Evolutionary conservation across 1,284 basidiomycete species (phyloP).

Genomic region (Gymnopus androsaceus): DNA sequence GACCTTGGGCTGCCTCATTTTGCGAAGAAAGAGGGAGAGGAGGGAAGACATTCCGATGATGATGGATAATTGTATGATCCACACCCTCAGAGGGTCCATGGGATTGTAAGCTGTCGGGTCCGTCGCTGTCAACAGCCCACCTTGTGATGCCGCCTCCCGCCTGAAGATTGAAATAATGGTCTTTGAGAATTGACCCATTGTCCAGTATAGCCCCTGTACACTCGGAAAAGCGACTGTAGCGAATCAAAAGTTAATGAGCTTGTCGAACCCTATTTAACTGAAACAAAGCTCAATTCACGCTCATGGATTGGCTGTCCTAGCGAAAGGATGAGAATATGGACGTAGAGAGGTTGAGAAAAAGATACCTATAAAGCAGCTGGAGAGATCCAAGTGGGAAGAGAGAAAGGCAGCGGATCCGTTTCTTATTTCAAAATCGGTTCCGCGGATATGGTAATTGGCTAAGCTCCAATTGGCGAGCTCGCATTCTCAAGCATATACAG

Average conservation of each 20-base stretch:
- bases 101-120: conserved; percentile 70
- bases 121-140: conserved; percentile 70
- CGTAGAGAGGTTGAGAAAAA: conserved; percentile 2
- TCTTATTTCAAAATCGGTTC: too few relatives aligned
- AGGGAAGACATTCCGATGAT: conserved; percentile 83
- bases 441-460: too few relatives aligned
- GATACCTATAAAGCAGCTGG: not conserved
- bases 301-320: not conserved
- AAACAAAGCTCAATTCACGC: too few relatives aligned
- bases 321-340: not conserved
- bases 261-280: too few relatives aligned
- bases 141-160: conserved; percentile 50
- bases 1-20: conserved; percentile 80
- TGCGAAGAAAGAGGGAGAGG: conserved; percentile 69
- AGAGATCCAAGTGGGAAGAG: not conserved
- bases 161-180: conserved; percentile 38
- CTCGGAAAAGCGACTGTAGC: too few relatives aligned
- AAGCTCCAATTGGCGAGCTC: too few relatives aligned
- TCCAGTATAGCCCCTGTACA: too few relatives aligned
- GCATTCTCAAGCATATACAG: too few relatives aligned
- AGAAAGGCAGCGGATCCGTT: not conserved
- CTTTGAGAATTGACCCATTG: conserved; percentile 38
- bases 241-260: not conserved
- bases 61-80: conserved; percentile 77
- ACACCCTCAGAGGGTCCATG: conserved; percentile 79